Percentiles rank a stretch among this genome's conserved stretches.
Conservation (phyloP, 805 yeast genomes). For the Candida endomychidarum region DNA sequence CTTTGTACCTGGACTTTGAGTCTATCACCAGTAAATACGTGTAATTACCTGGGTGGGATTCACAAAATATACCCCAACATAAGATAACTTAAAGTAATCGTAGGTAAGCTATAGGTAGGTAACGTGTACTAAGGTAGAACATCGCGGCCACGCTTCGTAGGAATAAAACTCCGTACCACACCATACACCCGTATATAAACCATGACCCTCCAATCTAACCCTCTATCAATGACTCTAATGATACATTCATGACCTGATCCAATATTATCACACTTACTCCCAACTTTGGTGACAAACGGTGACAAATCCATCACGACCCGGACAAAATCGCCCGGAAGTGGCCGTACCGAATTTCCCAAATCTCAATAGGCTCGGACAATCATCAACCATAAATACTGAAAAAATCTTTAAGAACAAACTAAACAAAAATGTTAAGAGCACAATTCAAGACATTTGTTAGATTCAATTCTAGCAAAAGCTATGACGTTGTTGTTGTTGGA, state of each 20-base stretch:
- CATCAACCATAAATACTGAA: conserved; percentile 9
- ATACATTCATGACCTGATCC: background rate
- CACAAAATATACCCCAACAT: too few relatives aligned
- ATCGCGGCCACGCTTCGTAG: too few relatives aligned
- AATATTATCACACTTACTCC: too few relatives aligned
- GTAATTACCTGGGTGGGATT: too few relatives aligned
- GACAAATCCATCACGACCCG: conserved; percentile 3
- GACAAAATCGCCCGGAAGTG: conserved; percentile 6
- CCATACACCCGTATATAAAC: too few relatives aligned
- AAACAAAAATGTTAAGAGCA: conserved; percentile 21
- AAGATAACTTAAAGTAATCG: too few relatives aligned
- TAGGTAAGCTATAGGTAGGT: too few relatives aligned
- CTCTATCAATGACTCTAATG: background rate
- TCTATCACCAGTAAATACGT: too few relatives aligned
- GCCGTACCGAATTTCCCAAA: conserved; percentile 7
- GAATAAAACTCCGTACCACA: too few relatives aligned
- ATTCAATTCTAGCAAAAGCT: conserved; percentile 48
- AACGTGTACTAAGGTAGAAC: too few relatives aligned
- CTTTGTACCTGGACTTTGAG: too few relatives aligned
- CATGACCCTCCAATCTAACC: too few relatives aligned
- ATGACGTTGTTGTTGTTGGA: conserved; percentile 93
- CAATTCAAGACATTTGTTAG: conserved; percentile 29
- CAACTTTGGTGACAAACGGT: background rate
- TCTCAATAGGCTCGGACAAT: conserved; percentile 12
- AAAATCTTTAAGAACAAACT: conserved; percentile 1